phyloP scores from a whole-genome alignment of 192 early-diverging fungal species.

The Podochytrium sp. region DNA sequence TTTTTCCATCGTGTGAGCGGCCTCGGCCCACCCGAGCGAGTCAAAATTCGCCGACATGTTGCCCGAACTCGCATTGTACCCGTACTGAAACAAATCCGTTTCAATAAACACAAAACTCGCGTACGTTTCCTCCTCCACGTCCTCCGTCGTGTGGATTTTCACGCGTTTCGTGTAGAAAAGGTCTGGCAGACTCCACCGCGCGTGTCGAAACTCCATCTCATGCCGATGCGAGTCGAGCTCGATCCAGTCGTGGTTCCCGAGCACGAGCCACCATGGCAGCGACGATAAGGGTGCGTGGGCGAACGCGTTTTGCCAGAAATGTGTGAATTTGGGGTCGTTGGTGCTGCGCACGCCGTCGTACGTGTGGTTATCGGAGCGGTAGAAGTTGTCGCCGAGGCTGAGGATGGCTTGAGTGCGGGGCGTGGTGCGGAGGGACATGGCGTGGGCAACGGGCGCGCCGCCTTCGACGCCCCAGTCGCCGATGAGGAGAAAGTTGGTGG shows the following conservation, averaged over 20 bases:
- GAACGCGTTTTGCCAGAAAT: not conserved
- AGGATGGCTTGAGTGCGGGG: not conserved
- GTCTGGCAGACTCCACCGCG: slow-evolving; percentile 22
- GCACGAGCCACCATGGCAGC: slow-evolving; percentile 10
- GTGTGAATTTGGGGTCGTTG: not conserved
- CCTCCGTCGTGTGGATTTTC: not conserved
- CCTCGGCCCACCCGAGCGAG: slow-evolving; percentile 18
- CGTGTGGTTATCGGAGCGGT: not conserved
- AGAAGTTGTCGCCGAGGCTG: slow-evolving; percentile 5
- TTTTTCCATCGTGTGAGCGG: slow-evolving; percentile 25
- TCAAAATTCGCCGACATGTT: slow-evolving; percentile 6
- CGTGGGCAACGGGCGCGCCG: no score
- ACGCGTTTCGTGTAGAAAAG: slow-evolving; percentile 32
- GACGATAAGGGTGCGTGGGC: not conserved
- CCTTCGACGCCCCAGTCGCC: no score
- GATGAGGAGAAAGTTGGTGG: no score
- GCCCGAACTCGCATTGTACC: not conserved
- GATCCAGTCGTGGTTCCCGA: slow-evolving; percentile 37
- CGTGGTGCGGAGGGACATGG: no score
- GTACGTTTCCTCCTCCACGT: not conserved
- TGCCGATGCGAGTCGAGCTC: slow-evolving; percentile 4
- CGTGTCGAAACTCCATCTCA: not conserved
- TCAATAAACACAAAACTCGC: slow-evolving; percentile 32
- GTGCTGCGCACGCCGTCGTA: not conserved
- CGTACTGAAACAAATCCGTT: slow-evolving; percentile 29